Conservation (phyloP, 176 grass and related monocot species). For the Rhynchospora pubera region DNA sequence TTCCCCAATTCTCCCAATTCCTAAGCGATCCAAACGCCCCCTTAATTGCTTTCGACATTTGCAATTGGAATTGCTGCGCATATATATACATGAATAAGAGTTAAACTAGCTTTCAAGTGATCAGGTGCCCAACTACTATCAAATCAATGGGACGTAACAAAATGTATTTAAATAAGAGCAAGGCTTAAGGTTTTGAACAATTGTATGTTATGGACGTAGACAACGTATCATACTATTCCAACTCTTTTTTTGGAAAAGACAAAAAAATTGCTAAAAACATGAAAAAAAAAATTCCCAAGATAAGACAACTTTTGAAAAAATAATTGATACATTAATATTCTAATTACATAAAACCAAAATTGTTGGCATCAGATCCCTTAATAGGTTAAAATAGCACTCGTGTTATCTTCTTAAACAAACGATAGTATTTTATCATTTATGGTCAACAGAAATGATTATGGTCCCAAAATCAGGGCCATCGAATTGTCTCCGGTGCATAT, state of each 20-base stretch:
- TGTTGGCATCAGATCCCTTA: constrained; percentile 9
- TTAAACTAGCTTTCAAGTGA: not conserved
- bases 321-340: not conserved
- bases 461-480: not conserved
- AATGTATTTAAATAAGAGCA: not conserved
- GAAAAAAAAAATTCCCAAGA: not conserved
- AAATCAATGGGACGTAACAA: not conserved
- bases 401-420: constrained; percentile 11
- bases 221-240: not conserved
- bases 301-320: not conserved
- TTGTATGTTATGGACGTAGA: not conserved
- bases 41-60: too few species aligned
- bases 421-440: not conserved
- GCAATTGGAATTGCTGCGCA: not conserved
- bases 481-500: not conserved
- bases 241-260: not conserved
- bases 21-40: too few species aligned
- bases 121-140: not conserved
- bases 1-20: too few species aligned
- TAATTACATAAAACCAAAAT: constrained; percentile 3
- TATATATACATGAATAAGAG: not conserved
- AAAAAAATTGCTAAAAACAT: not conserved
- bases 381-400: not conserved
- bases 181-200: not conserved
- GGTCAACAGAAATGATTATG: not conserved